phyloP scores from a whole-genome alignment of 441 rosid species.

The Biscutella laevigata region DNA sequence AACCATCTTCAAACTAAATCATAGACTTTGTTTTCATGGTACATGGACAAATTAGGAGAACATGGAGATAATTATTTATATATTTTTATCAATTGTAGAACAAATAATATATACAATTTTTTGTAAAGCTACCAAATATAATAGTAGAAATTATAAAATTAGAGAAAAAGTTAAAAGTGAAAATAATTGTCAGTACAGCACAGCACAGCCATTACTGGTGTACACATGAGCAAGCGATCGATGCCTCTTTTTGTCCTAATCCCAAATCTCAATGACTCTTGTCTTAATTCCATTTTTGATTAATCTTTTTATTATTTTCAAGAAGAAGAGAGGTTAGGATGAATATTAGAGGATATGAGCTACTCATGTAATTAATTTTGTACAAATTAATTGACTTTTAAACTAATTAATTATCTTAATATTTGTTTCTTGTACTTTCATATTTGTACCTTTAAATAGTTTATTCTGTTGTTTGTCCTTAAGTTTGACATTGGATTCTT shows the following conservation, averaged over 20 bases:
- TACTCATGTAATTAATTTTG: background rate
- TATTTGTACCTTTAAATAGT: conserved; percentile 3
- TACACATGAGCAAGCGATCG: conserved; percentile 26
- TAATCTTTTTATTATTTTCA: background rate
- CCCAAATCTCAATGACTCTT: conserved; percentile 28
- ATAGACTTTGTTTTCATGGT: conserved; percentile 10
- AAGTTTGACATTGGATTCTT: conserved; percentile 11
- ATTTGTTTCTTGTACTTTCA: conserved; percentile 4
- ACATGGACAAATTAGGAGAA: conserved; percentile 11
- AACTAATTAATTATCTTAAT: background rate
- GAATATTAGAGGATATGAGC: background rate
- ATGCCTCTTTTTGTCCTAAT: conserved; percentile 11
- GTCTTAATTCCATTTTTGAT: background rate
- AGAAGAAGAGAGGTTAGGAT: background rate
- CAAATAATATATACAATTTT: background rate
- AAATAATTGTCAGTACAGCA: conserved; percentile 25
- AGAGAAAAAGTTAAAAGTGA: conserved; percentile 12
- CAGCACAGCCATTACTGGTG: conserved; percentile 34
- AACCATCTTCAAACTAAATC: conserved; percentile 10
- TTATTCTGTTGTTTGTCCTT: background rate
- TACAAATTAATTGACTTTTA: too few species aligned
- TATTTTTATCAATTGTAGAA: background rate
- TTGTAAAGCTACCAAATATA: conserved; percentile 11
- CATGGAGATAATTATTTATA: conserved; percentile 4
- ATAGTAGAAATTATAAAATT: background rate